Evolutionary conservation across 306 rosid species (phyloP), one percentile per base, ranked within the genome.

Genomic region (Amphicarpaea edgeworthii): DNA sequence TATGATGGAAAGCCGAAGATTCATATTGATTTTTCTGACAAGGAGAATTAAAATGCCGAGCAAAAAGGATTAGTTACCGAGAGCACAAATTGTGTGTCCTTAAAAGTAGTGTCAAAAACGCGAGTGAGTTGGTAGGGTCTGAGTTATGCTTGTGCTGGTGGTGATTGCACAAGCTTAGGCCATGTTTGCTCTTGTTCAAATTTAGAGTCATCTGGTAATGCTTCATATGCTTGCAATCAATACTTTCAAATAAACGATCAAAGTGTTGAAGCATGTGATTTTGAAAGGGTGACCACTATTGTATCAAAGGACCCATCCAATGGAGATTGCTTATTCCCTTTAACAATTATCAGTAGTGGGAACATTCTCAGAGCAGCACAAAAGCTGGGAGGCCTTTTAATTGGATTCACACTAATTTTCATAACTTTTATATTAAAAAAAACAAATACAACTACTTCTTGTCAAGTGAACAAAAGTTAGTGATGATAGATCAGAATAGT

Each of bases 1-100:
- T 85, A 51, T 0, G 96, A 94, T 12, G 97, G 96, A 1, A 76
- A 47, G 2, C 93, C 97, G 0, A 93, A 93, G 73, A 91, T 91
- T 20, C 20, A 60, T 0, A 74, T 94, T 41, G 98, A 92, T 73
- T 84, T 92, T 11, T 70, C 83, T 0, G 93, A 92, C 5, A 3
- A 46, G 93, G 87, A 23, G 4, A 34, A 1, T 87, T 1, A 73
- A 69, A 41, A 28, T 24, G 86, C 93, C 81, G 30, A 3, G 97
- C 91, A 0, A 85, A 89, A 58, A 97, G 95, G 0, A 90, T 93
- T 26, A 4, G n/a, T 26, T 90, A 93, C 70, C 61, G 78, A 86
- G 93, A 87, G 0, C 12, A 10, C 0, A 49, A 86, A 76, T 93
- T 95, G 95, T 93, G 98, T 62, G 83, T 86, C 1, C 3, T 85